These are phyloP conservation scores for Didymella segeticola DNA, from an alignment of 2,329 filamentous ascomycete species.

Conservation along the genomic window DNA sequence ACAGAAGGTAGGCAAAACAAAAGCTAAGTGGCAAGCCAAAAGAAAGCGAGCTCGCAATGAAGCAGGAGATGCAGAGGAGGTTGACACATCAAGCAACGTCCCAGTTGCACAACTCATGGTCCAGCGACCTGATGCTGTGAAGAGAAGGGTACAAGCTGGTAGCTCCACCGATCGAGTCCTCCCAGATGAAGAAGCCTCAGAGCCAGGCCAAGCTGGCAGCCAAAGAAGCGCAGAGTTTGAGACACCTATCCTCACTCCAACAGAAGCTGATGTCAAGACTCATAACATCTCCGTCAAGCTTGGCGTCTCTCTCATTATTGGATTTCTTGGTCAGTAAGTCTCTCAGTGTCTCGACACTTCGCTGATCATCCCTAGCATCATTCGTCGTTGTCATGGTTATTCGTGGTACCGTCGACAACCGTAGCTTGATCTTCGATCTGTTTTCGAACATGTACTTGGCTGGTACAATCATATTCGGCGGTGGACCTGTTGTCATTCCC, in stretches of 20 bases:
- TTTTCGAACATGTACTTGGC: conserved; percentile 78
- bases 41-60: conserved; percentile 26
- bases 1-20: conserved; percentile 45
- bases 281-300: conserved; percentile 48
- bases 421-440: conserved; percentile 62
- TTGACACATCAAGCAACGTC: conserved; percentile 17
- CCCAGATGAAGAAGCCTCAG: conserved; percentile 12
- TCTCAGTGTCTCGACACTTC: not conserved
- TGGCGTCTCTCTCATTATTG: conserved; percentile 47
- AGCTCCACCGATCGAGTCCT: conserved; percentile 28
- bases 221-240: conserved; percentile 5
- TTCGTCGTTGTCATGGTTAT: conserved; percentile 65
- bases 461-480: conserved; percentile 64
- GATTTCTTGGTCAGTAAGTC: conserved; percentile 57
- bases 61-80: conserved; percentile 32
- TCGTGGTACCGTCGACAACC: conserved; percentile 48
- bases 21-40: conserved; percentile 26
- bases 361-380: conserved; percentile 44
- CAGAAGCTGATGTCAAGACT: conserved; percentile 32
- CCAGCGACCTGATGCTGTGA: conserved; percentile 27
- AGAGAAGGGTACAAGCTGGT: conserved; percentile 27
- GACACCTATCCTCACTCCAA: not conserved
- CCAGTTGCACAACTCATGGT: conserved; percentile 16
- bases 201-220: conserved; percentile 9
- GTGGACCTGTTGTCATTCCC: conserved; percentile 55